Evolutionary conservation across 345 rosid species (phyloP).

Genomic region (Salix arbutifolia): DNA sequence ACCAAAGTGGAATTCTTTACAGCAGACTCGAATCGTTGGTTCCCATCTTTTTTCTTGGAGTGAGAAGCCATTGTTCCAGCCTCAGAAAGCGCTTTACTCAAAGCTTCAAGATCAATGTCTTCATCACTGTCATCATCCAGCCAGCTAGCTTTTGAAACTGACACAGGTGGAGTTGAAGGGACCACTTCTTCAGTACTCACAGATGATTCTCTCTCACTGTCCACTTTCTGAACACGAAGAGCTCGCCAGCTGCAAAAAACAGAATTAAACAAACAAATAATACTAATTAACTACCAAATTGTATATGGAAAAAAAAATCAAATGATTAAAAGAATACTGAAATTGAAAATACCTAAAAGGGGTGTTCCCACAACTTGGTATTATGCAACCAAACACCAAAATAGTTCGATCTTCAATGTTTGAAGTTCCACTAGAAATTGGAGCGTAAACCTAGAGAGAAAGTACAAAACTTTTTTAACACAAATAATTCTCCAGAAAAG

Average conservation of each 20-base stretch:
- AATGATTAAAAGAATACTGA: background rate
- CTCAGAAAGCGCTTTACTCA: conserved; percentile 56
- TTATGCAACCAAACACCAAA: conserved; percentile 61
- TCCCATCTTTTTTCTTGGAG: conserved; percentile 35
- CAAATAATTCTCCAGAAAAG: background rate
- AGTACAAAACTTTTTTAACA: background rate
- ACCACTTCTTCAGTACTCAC: conserved; percentile 1
- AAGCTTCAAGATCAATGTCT: conserved; percentile 57
- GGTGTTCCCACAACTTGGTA: conserved; percentile 49
- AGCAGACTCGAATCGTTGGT: conserved; percentile 20
- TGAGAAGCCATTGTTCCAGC: conserved; percentile 51
- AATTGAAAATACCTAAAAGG: conserved; percentile 49
- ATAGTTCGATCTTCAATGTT: conserved; percentile 63
- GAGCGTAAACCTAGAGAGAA: conserved; percentile 56
- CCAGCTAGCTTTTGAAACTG: conserved; percentile 48
- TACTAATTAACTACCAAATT: background rate
- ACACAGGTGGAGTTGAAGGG: conserved; percentile 22
- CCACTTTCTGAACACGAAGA: conserved; percentile 57
- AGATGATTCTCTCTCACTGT: conserved; percentile 20
- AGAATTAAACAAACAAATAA: background rate
- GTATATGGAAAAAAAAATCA: background rate
- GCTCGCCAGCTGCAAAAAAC: conserved; percentile 70
- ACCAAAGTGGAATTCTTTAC: conserved; percentile 28
- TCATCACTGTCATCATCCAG: conserved; percentile 54
- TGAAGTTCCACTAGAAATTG: conserved; percentile 42